Evolutionary conservation across 768 basidiomycete species (phyloP).

Genomic region (Russula foetens): DNA sequence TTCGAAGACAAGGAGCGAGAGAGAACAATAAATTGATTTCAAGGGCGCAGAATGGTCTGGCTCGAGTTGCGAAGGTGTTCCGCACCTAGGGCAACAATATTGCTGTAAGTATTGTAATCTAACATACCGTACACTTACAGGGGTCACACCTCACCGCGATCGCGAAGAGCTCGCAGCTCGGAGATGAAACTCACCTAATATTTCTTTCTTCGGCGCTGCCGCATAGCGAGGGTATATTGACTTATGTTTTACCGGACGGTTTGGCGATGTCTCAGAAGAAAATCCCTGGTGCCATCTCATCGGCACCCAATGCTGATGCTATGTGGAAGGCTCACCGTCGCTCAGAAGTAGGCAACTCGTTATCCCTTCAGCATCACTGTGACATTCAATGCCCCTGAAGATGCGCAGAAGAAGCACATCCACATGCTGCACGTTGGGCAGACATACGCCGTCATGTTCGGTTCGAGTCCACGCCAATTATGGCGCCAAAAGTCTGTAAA

Average conservation of each 20-base stretch:
- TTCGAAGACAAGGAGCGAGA: conserved; percentile 7
- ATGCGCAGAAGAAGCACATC: not conserved
- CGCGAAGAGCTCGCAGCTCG: not conserved
- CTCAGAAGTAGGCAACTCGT: not conserved
- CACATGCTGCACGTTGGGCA: not conserved
- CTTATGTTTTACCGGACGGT: not conserved
- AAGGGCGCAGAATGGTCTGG: not conserved
- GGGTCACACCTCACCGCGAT: not conserved
- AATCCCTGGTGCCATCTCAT: not conserved
- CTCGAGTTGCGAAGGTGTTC: not conserved
- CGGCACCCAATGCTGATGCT: not conserved
- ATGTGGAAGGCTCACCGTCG: not conserved
- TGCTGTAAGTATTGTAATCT: not conserved
- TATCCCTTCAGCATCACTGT: not conserved
- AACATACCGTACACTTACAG: not conserved
- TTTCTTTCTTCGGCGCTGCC: not conserved
- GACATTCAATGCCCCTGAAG: not conserved
- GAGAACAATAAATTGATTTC: not conserved
- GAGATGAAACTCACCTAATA: not conserved
- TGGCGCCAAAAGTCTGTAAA: not conserved
- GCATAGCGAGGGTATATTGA: not conserved
- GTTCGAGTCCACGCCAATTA: conserved; percentile 1
- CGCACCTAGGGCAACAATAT: not conserved
- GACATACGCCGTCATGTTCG: conserved; percentile 7
- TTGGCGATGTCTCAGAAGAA: not conserved